Base-by-base conservation (phyloP, 1,139 yeast species). In the Martiniozyma asiatica region DNA sequence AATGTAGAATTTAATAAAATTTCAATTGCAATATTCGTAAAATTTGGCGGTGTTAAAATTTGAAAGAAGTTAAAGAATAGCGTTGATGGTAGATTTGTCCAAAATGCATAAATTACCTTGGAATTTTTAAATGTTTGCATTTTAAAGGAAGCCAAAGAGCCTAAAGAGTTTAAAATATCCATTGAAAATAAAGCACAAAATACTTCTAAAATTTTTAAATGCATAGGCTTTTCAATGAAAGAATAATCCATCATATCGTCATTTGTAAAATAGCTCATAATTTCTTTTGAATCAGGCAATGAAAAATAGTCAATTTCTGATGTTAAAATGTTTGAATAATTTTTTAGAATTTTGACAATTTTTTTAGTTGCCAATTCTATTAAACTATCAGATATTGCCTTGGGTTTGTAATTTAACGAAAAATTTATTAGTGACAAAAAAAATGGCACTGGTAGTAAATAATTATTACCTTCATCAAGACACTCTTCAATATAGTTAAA, bases 331-430 rank as follows among this genome's bases (percentile, higher is more conserved):
- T 38, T 34, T 4, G 41, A 37, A 27, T 39, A 45, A 11, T 35
- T 29, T 29, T 36, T 29, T 38, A 49, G 22, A 11, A 48, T 32
- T 17, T 16, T 27, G 11, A 32, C 25, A 5, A 40, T 31, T 20
- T 35, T 32, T 3, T 26, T 28, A 3, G 44, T 30, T 19, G 31
- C 55, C 42, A 33, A 26, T 19, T 42, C 40, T 5, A 52, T 32
- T 7, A 69, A 52, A 4, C 47, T 35, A 18, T 50, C 45, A 22
- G 54, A 55, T 6, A 73, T 58, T 0, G 82, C 82, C 30, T 67
- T 63, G 0, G 78, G 73, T 38, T 76, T 59, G 47, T 71, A 76
- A 25, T 54, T 59, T 9, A 74, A 50, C 1, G 73, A 46, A 32
- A 70, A 69, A 38, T 69, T 66, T 27, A 75, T 53, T 22, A 75